Conservation (phyloP, 768 basidiomycete species). For the Macrocybe gigantea region DNA sequence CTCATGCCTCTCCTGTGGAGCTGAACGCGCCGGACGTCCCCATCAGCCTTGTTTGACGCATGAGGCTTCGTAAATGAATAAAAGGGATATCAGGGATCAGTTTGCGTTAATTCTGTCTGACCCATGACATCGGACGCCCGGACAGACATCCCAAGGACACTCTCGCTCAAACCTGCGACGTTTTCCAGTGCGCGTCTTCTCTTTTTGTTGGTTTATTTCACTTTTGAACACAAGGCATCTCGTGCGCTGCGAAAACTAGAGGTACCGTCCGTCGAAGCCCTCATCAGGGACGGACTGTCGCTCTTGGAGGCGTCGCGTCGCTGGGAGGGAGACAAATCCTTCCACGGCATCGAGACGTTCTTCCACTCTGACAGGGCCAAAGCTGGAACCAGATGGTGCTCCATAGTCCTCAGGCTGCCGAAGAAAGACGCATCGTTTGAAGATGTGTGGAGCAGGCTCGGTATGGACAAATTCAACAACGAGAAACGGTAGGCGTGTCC, state of each 20-base stretch:
- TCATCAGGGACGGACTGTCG: slow-evolving; percentile 36
- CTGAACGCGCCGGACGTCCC: too few relatives aligned
- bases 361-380: slow-evolving; percentile 29
- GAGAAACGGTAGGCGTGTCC: slow-evolving; percentile 42
- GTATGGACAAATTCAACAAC: slow-evolving; percentile 44
- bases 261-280: slow-evolving; percentile 40
- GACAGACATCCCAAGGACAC: slow-evolving; percentile 1
- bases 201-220: not conserved
- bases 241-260: slow-evolving; percentile 23
- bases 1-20: too few relatives aligned
- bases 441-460: slow-evolving; percentile 52
- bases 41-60: too few relatives aligned
- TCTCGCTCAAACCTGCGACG: not conserved
- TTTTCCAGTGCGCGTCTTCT: not conserved
- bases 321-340: slow-evolving; percentile 50
- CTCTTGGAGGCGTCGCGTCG: slow-evolving; percentile 36
- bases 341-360: slow-evolving; percentile 36
- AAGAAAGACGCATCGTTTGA: slow-evolving; percentile 49
- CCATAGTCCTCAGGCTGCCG: slow-evolving; percentile 41
- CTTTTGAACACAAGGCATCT: not conserved
- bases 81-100: too few relatives aligned
- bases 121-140: not conserved
- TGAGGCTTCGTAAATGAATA: too few relatives aligned
- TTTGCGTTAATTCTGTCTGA: not conserved
- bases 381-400: slow-evolving; percentile 38